Evolutionary conservation across 1,284 basidiomycete species (phyloP), one percentile per base, ranked within the genome.

Genomic region (Trametes versicolor): DNA sequence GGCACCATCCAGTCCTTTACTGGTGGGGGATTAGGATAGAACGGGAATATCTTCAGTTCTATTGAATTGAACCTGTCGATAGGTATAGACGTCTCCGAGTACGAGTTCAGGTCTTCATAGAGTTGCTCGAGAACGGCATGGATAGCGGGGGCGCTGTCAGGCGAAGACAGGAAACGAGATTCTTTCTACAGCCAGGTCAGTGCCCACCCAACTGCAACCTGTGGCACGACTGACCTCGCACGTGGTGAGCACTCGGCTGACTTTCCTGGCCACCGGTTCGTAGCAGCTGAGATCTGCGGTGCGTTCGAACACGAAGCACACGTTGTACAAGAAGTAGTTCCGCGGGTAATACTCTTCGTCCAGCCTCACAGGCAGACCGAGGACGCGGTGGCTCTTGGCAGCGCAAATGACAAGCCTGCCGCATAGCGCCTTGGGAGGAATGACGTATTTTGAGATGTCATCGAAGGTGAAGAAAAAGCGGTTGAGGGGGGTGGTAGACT

Each of bases 1-100:
- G 97, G 98, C 0, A 99, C 98, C 79, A 95, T 91, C 97, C 97
- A 99, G 73, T 98, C 95, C 67, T 92, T 86, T 25, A 98, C 93
- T 0, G 86, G 82, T 0, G 93, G 89, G 10, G 98, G 98, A 73
- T 99, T 99, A 4, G 96, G 94, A 73, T 96, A 98, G 77, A 96
- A 97, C 0, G 95, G 98, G 67, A 99, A 97, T 41, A 99, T 93
- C 76, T 98, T 98, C 71, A 99, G 79, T 75, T 98, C 96, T 64
- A 98, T 92, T 5, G 93, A 94, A 75, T 96, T 97, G 82, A 94
- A 96, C 58, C 87, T 85, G 76, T 97, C 94, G 64, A 98, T 89
- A 1, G 87, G 84, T 60, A 98, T 97, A 2, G 93, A 95, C 1
- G 96, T 96, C 78, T 98, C 96, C 0, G 95, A 95, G 79, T 98